Base-by-base conservation (phyloP, 2,329 filamentous ascomycete genomes). In the Xylariaceae sp. region DNA sequence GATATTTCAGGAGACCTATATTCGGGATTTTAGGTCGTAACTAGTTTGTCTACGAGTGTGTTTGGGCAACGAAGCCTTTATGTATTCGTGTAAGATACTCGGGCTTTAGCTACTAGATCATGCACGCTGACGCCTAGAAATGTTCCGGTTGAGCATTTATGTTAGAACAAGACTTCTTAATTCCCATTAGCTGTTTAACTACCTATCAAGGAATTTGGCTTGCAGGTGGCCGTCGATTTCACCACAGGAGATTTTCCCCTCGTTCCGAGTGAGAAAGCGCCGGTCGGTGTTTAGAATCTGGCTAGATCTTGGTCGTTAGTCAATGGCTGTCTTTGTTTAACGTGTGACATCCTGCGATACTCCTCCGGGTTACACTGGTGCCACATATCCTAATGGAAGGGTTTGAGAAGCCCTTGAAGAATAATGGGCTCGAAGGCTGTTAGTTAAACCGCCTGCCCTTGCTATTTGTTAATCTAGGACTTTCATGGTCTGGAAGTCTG, bases 201-300 rank as follows among this genome's bases (percentile, higher is more conserved):
- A 12, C 12, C 32, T 3, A 14, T 12, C 32, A 3, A 37, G 14
- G 14, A 37, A 16, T 16, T 10, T 37, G 32, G 32, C 9, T 60
- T 54, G 57, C 57, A 50, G 50, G 54, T 40, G 54, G 50, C 57
- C 57, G 57, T 54, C 52, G 42, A 48, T 60, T 60, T 51, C 57
- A 60, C 57, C 16, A 46, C 57, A 60, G 51, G 20, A 49, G 5
- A 37, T 37, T 14, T 37, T 49, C n/a, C 21, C 44, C 44, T 37
- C 44, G 7, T 26, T 52, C 37, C 3, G 44, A 40, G 32, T 7
- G 26, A 37, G 21, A 21, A 49, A 5, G 40, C 49, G 29, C 20
- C n/a, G 37, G 20, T 20, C 44, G 18, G 19, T 26, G 26, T 40
- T 45, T 26, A 54, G 23, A 50, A n/a, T n/a, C n/a, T n/a, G 48